Base-by-base conservation (phyloP, 106 monocot genomes). In the Hemerocallis citrina region DNA sequence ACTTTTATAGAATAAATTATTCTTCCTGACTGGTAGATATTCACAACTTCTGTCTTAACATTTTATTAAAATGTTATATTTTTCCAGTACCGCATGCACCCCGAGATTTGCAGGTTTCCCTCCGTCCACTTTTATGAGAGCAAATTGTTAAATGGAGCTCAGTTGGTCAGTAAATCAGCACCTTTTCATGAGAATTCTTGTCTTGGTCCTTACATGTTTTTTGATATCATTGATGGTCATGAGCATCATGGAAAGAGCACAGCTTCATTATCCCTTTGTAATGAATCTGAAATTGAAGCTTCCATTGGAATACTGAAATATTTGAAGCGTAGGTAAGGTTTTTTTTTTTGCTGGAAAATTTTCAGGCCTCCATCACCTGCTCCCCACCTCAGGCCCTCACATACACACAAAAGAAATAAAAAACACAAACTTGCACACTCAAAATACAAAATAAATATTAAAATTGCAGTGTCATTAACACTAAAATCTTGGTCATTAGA, bases 21-120 rank as follows among this genome's bases (percentile, higher is more conserved):
- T 57, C 6, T 57, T 19, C 21, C 14, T 2, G 21, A 57, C 9
- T 33, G 14, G 1, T 57, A 22, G 20, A 36, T 36, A 57, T 34
- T 2, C 22, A 35, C 5, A 31, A 36, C 9, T 28, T 7, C 8
- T 57, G 35, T n/a, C 35, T 57, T 57, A 57, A 21, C 9, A 35
- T 17, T 57, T 31, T 55, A 31, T 5, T 56, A 5, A 33, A 36
- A 31, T 75, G n/a, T 34, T 37, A 25, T 29, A 40, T 60, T 31
- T 67, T 3, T 79, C 6, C 75, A 98, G 92, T 98, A 92, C 25
- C 91, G 98, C 6, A 98, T 98, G 91, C 98, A 98, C 49, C 91
- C 98, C 47, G 91, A 98, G 61, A 98, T 98, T 38, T 77, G 81
- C 68, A 88, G 73, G 55, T 98, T 98, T 62, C 98, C 98, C 28